Evolutionary conservation across 2,329 filamentous ascomycete genomes (phyloP).

Genomic region (Ophiostoma tasmaniense): DNA sequence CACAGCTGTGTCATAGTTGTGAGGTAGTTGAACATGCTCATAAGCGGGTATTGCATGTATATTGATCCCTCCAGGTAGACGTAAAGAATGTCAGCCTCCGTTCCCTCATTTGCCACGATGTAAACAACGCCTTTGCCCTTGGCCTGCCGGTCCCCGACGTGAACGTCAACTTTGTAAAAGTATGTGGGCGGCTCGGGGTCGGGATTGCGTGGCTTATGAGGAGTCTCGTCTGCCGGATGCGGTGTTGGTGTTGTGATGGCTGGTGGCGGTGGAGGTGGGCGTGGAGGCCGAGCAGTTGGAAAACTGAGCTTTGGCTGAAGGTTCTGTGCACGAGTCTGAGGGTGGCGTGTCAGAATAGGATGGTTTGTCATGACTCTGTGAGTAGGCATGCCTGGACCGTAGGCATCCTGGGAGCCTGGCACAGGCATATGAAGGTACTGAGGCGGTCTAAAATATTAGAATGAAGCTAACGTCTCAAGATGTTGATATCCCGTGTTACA

Average conservation of each 20-base stretch:
- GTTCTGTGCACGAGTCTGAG: background rate
- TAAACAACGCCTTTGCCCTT: constrained; percentile 16
- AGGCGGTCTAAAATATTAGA: background rate
- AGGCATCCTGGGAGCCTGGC: background rate
- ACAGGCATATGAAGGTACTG: background rate
- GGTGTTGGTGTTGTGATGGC: background rate
- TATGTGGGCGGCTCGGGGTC: constrained; percentile 5
- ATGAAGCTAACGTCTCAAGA: background rate
- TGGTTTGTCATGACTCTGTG: background rate
- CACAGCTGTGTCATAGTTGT: constrained; percentile 14
- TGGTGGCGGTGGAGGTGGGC: background rate
- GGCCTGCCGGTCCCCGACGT: constrained; percentile 15
- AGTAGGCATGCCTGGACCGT: background rate
- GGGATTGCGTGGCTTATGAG: background rate
- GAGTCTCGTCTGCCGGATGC: background rate
- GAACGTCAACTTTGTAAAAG: constrained; percentile 14
- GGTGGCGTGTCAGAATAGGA: background rate
- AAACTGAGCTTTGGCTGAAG: background rate
- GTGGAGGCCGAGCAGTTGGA: background rate
- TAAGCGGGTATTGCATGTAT: constrained; percentile 19
- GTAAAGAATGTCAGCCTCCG: constrained; percentile 11
- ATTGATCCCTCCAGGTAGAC: constrained; percentile 17
- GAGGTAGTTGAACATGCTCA: constrained; percentile 20
- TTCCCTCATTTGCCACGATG: constrained; percentile 7
- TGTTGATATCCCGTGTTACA: background rate